Percentiles rank a stretch among this genome's conserved stretches.
phyloP scores from a whole-genome alignment of 1,139 yeast genomes.

The Saccharomyces pastorianus region DNA sequence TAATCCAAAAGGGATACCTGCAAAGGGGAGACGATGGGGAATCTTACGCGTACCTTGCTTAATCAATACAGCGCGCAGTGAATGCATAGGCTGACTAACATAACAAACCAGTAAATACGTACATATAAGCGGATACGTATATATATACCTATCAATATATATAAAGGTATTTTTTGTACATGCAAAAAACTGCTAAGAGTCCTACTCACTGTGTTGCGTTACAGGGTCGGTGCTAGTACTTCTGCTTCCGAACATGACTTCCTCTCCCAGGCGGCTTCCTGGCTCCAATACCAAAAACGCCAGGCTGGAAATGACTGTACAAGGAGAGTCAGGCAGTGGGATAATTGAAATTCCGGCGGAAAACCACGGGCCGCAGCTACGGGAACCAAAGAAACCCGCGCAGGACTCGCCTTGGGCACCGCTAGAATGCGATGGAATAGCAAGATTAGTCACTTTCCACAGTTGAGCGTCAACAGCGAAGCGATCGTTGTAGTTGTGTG shows the following conservation, averaged over 20 bases:
- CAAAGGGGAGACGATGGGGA: conserved; percentile 64
- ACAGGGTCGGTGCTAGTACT: background rate
- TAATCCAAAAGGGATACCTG: conserved; percentile 81
- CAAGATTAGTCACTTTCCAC: background rate
- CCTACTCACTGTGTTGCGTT: background rate
- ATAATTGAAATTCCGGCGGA: background rate
- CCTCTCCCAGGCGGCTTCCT: background rate
- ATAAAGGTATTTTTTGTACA: background rate
- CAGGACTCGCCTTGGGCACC: background rate
- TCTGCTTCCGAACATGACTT: background rate
- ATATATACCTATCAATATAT: background rate
- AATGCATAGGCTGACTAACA: background rate
- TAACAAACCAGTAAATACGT: background rate
- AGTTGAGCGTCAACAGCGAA: background rate
- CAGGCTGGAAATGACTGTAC: background rate
- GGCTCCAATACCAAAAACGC: background rate
- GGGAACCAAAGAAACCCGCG: background rate
- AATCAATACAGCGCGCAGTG: background rate
- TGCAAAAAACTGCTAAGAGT: background rate
- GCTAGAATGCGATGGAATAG: background rate
- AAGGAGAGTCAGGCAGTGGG: background rate
- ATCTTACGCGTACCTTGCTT: conserved; percentile 72
- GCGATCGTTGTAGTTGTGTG: background rate
- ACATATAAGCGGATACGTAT: background rate
- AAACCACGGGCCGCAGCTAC: background rate